Percentiles rank a stretch among this genome's conserved stretches.
Evolutionary conservation across 1,284 basidiomycete species (phyloP).

Genomic region (Cronartium quercuum): DNA sequence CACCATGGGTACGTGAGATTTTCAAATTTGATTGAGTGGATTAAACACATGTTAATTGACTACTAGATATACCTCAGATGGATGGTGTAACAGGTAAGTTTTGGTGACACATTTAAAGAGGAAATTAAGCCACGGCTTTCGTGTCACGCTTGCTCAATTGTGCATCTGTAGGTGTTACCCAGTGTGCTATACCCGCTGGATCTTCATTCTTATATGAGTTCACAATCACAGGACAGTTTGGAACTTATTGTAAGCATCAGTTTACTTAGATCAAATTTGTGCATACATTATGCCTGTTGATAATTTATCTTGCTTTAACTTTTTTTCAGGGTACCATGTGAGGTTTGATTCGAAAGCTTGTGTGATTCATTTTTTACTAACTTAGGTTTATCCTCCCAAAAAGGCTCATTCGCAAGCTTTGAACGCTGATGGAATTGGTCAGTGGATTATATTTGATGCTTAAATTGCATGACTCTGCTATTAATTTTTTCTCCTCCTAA

Average conservation of each 20-base stretch:
- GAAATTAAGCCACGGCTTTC: no score
- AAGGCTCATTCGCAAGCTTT: background rate
- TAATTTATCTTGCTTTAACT: background rate
- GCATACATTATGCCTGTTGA: no score
- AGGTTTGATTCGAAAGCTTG: background rate
- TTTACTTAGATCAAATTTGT: no score
- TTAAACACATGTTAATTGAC: background rate
- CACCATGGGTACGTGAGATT: constrained; percentile 51
- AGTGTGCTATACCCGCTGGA: constrained; percentile 56
- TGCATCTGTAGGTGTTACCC: constrained; percentile 51
- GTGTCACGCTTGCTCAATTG: no score
- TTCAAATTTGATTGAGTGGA: background rate
- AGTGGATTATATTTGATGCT: no score
- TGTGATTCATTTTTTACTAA: no score
- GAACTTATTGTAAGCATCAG: background rate
- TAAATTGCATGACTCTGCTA: no score
- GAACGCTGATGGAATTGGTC: background rate
- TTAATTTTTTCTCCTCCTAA: no score
- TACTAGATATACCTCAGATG: background rate
- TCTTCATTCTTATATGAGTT: constrained; percentile 56
- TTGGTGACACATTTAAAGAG: no score
- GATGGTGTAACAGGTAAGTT: constrained; percentile 3
- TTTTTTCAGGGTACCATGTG: background rate
- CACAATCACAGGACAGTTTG: constrained; percentile 43
- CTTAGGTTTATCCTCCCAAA: background rate